Evolutionary conservation across 2,329 filamentous ascomycete genomes (phyloP), one percentile per base, ranked within the genome.

Genomic region (Aspergillus sp.): DNA sequence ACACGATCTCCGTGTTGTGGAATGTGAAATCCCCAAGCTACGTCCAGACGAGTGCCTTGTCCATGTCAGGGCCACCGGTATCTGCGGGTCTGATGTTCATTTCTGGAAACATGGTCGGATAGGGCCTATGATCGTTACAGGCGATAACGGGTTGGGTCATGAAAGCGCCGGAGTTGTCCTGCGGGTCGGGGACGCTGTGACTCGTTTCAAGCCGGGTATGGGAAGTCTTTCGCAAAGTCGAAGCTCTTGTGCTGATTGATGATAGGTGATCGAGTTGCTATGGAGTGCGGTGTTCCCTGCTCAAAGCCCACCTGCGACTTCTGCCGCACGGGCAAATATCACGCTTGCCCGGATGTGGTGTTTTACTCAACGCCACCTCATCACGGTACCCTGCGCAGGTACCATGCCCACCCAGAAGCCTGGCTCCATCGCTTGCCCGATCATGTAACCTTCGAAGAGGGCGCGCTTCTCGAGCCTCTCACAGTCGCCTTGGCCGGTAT

Each of bases 81-180:
- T 66, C 59, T 65, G 65, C 48, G 64, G 66, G 54, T 67, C 65
- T 2, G 65, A 68, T 23, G 63, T 67, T 5, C 65, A 68, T 41
- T 68, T 67, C 54, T 68, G 66, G 66, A 66, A 68, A 46, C 66
- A 67, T 38, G 66, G 66, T 15, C 59, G 59, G 9, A 67, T 68
- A 3, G 65, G 66, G 1, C 59, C 58, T 1, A 67, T 67, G 63
- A 46, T 68, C 8, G 66, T 68, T 17, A 68, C 61, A 1, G 64
- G 63, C 0, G 66, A 68, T 47, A 68, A 67, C n/a, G 66, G 66
- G 3, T 54, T 68, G 3, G 66, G 66, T 6, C 66, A 68, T 45
- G 66, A 68, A 43, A 68, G 66, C 54, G 64, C 66, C 8, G 66
- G 66, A 1, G 55, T 68, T 1, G 61, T 68, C 3, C 17, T 67